Evolutionary conservation across 805 yeast genomes (phyloP), one percentile per base, ranked within the genome.

Genomic region (Nakazawaea sp.): DNA sequence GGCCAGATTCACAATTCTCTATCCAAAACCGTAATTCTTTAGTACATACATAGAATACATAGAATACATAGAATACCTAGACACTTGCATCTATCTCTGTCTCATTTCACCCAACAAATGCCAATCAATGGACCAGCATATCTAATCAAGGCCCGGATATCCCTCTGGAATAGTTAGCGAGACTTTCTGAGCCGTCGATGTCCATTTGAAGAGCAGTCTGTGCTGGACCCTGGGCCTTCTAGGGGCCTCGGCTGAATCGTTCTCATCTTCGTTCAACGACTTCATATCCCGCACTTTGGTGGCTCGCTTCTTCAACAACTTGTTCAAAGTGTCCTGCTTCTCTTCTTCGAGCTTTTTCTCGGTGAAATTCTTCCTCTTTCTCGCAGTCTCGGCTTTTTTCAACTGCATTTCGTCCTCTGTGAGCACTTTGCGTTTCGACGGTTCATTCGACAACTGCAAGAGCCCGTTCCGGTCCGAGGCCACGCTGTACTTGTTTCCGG

Each of bases 331-430:
- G 45, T 90, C 97, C 52, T 80, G 75, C 55, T 92, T 92, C 58
- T 92, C 97, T 56, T 86, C 96, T 52, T 89, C 97, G 28, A 86
- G 61, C 45, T 81, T 77, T 60, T 81, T 81, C 50, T 81, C 88
- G 47, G 81, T 78, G 49, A 87, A 71, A 53, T 90, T 89, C 56
- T 83, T 84, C 46, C 98, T 70, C 56, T 88, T 77, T 49, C 97
- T 72, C 0, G 96, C 90, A 49, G 76, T 79, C 55, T 90, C 98
- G 1, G 94, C 85, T 44, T 88, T 78, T 31, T 88, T 72, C 41
- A 86, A 58, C 32, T 83, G 85, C 27, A 78, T 70, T 59, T 89
- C 95, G 55, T 90, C 96, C 41, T 81, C 96, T 0, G 94, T 79
- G 37, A 84, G 69, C 25, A 69, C 68, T 43, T 72, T 72, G 53